Percentiles rank a stretch among this genome's conserved stretches.
Conservation (phyloP, 1,139 yeast genomes). For the Torulaspora pretoriensis region DNA sequence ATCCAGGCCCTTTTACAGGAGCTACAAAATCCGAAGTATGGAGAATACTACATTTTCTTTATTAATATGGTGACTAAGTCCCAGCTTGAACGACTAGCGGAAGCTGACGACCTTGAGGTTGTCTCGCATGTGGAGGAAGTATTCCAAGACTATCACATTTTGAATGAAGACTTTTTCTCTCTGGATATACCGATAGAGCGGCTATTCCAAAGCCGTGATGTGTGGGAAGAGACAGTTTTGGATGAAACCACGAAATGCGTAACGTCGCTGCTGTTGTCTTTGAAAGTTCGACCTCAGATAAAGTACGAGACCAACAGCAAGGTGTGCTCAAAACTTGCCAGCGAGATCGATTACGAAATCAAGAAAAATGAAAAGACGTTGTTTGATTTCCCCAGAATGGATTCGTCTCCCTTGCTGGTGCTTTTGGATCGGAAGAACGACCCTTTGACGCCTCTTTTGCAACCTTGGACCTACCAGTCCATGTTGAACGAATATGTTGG, state of each 20-base stretch:
- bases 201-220: conserved; percentile 22
- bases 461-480: conserved; percentile 98
- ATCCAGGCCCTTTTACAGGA: conserved; percentile 60
- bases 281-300: conserved; percentile 73
- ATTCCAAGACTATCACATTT: conserved; percentile 75
- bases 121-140: conserved; percentile 73
- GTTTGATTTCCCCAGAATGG: conserved; percentile 62
- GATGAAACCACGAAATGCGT: conserved; percentile 52
- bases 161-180: conserved; percentile 65
- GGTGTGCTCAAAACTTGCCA: conserved; percentile 53
- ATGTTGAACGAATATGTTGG: conserved; percentile 94
- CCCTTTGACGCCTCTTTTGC: conserved; percentile 84
- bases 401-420: conserved; percentile 71
- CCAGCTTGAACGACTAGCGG: conserved; percentile 81
- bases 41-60: conserved; percentile 69
- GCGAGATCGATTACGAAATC: conserved; percentile 59
- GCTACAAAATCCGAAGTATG: conserved; percentile 71
- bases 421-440: conserved; percentile 81
- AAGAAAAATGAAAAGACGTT: conserved; percentile 53
- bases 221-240: conserved; percentile 48
- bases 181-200: conserved; percentile 37
- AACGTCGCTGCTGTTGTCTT: conserved; percentile 62
- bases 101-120: conserved; percentile 80
- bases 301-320: conserved; percentile 59
- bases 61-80: conserved; percentile 70